Conservation (phyloP, 768 basidiomycete species). For the Tricholoma saponaceum region DNA sequence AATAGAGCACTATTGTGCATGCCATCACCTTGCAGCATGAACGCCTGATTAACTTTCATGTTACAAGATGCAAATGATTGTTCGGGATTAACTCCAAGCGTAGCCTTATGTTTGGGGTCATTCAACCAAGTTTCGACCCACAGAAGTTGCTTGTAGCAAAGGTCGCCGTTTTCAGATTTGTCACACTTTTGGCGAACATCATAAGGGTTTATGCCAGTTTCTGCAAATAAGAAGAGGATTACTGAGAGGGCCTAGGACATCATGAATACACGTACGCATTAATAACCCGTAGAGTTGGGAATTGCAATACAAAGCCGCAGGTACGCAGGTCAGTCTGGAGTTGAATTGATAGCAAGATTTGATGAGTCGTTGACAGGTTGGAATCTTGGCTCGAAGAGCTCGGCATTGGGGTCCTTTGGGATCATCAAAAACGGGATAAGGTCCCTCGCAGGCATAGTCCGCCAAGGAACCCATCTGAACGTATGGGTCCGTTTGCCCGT, state of each 20-base stretch:
- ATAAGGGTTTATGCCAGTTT: conserved; percentile 82
- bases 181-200: conserved; percentile 81
- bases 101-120: conserved; percentile 66
- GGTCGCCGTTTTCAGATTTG: conserved; percentile 57
- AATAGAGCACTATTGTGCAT: conserved; percentile 76
- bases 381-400: conserved; percentile 57
- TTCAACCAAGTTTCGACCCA: conserved; percentile 94
- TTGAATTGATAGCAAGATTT: conserved; percentile 64
- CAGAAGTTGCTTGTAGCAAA: conserved; percentile 76
- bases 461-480: conserved; percentile 78
- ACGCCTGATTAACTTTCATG: conserved; percentile 76
- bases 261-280: conserved; percentile 45
- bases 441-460: conserved; percentile 80
- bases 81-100: conserved; percentile 65
- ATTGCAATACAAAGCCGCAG: conserved; percentile 79
- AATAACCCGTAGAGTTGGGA: conserved; percentile 68
- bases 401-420: conserved; percentile 63
- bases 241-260: neutral
- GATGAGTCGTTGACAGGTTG: conserved; percentile 71
- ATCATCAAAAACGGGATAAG: conserved; percentile 76
- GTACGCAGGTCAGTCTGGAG: conserved; percentile 62
- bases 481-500: conserved; percentile 82
- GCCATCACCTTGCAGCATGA: conserved; percentile 79
- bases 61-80: conserved; percentile 70
- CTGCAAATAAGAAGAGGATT: conserved; percentile 25